Evolutionary conservation across 2,329 filamentous ascomycete species (phyloP).

Genomic region (Monosporascus sp.): DNA sequence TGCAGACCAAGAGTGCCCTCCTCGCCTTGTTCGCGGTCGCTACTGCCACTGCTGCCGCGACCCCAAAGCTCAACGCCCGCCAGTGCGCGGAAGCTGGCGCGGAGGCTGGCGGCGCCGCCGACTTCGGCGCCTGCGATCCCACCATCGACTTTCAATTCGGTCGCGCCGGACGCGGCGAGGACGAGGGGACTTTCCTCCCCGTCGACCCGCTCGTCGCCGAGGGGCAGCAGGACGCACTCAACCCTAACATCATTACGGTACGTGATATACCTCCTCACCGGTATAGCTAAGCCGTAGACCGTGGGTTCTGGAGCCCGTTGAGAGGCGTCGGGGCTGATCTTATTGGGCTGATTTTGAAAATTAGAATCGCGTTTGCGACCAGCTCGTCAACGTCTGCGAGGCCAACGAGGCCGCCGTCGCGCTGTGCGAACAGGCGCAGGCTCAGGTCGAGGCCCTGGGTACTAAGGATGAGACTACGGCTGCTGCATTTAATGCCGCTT

Average conservation of each 20-base stretch:
- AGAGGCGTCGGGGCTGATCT: background rate
- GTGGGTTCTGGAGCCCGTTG: background rate
- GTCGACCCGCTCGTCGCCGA: constrained; percentile 48
- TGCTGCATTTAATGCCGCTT: constrained; percentile 39
- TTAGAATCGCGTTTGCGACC: constrained; percentile 52
- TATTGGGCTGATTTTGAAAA: background rate
- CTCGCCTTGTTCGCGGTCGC: constrained; percentile 13
- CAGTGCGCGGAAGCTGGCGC: constrained; percentile 7
- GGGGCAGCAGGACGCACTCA: constrained; percentile 51
- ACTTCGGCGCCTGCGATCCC: constrained; percentile 45
- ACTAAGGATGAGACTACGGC: constrained; percentile 44
- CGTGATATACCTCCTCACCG: background rate
- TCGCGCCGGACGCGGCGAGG: constrained; percentile 40
- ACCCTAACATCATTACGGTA: constrained; percentile 57
- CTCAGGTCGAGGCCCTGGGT: constrained; percentile 43
- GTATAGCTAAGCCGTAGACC: background rate
- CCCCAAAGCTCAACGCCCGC: constrained; percentile 5
- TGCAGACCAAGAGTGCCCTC: constrained; percentile 16
- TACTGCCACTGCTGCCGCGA: constrained; percentile 3
- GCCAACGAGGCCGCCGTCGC: constrained; percentile 50
- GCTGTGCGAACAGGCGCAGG: constrained; percentile 42
- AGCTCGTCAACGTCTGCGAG: constrained; percentile 54
- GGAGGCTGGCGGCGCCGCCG: constrained; percentile 25
- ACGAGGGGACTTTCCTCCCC: constrained; percentile 55
- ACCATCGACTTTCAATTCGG: constrained; percentile 53